Evolutionary conservation across 2,329 filamentous ascomycete species (phyloP).

Genomic region (Fusarium subtropicale): DNA sequence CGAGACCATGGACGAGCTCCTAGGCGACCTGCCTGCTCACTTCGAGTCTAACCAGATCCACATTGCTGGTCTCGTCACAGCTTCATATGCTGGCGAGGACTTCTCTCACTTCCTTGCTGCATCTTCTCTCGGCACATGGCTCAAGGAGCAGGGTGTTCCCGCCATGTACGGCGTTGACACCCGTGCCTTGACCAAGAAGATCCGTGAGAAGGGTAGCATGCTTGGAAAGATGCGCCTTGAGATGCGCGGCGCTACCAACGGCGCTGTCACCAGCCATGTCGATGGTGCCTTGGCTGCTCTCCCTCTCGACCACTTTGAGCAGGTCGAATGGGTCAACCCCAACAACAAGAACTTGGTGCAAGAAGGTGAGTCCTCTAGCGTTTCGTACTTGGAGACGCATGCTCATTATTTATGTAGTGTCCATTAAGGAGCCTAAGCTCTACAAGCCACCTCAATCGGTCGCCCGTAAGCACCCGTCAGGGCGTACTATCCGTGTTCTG

Average conservation of each 20-base stretch:
- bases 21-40: conserved; percentile 87
- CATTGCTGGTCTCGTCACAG: conserved; percentile 89
- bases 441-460: conserved; percentile 80
- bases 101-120: conserved; percentile 94
- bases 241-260: conserved; percentile 60
- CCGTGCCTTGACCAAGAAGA: conserved; percentile 90
- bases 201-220: conserved; percentile 95
- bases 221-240: conserved; percentile 88
- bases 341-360: conserved; percentile 93
- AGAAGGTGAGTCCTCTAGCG: conserved; percentile 76
- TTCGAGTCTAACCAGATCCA: conserved; percentile 96
- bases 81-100: conserved; percentile 93
- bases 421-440: conserved; percentile 85
- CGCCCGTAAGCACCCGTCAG: conserved; percentile 87
- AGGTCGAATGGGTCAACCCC: conserved; percentile 89
- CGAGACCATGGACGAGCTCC: conserved; percentile 84
- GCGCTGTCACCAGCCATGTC: conserved; percentile 52
- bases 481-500: conserved; percentile 85
- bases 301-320: conserved; percentile 71
- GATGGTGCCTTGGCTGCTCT: conserved; percentile 40
- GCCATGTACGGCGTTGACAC: conserved; percentile 97
- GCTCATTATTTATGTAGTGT: conserved; percentile 73
- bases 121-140: conserved; percentile 92
- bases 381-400: conserved; percentile 42
- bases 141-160: conserved; percentile 94